phyloP scores from a whole-genome alignment of 768 basidiomycete genomes.

The Leccinum aurantiacum region DNA sequence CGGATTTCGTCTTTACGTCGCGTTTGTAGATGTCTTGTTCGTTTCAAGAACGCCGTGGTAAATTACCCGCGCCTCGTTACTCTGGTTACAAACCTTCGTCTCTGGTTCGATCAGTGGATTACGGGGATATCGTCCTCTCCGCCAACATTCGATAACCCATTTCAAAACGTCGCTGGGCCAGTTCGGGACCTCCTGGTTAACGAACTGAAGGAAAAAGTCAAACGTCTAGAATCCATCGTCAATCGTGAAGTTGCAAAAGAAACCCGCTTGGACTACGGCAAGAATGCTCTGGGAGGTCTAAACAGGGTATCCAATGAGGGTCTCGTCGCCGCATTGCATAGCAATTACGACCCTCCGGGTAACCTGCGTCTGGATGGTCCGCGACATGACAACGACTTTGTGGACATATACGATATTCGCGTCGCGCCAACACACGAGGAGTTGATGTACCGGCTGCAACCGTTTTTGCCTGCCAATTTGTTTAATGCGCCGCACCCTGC shows the following conservation, averaged over 20 bases:
- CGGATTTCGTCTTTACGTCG: conserved; percentile 16
- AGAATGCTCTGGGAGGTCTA: background rate
- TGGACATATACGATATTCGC: conserved; percentile 56
- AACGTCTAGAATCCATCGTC: conserved; percentile 43
- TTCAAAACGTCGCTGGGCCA: conserved; percentile 27
- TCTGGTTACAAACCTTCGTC: conserved; percentile 42
- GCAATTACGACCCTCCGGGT: conserved; percentile 58
- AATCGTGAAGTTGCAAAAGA: conserved; percentile 47
- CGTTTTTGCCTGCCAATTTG: conserved; percentile 64
- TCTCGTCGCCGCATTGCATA: conserved; percentile 38
- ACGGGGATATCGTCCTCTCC: conserved; percentile 37
- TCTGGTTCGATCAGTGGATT: conserved; percentile 52
- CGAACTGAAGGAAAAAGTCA: conserved; percentile 33
- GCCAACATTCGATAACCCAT: conserved; percentile 47
- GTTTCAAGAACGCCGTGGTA: conserved; percentile 56
- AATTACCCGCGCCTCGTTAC: conserved; percentile 44
- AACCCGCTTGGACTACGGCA: conserved; percentile 22
- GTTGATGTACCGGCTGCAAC: conserved; percentile 45
- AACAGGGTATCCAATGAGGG: conserved; percentile 31
- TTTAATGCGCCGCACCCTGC: conserved; percentile 62
- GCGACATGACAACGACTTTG: conserved; percentile 69
- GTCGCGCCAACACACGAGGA: conserved; percentile 72
- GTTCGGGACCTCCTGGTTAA: conserved; percentile 40
- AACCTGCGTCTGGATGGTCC: conserved; percentile 45
- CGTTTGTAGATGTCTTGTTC: conserved; percentile 47